phyloP scores from a whole-genome alignment of 1,284 basidiomycete genomes.

The Mycosarcoma maydis region DNA sequence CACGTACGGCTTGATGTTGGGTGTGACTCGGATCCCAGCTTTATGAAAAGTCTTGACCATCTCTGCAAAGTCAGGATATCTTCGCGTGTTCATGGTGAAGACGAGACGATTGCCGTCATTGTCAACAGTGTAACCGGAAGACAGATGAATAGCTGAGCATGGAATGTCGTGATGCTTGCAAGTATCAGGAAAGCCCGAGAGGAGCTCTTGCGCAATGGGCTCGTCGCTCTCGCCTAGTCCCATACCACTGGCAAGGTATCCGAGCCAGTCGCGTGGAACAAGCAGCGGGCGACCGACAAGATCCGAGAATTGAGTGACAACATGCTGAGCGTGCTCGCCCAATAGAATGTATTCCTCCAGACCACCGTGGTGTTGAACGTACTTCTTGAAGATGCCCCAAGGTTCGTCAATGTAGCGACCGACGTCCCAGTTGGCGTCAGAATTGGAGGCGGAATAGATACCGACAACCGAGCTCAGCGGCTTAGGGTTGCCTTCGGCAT shows the following conservation, averaged over 20 bases:
- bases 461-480: constrained; percentile 65
- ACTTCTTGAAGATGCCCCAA: constrained; percentile 68
- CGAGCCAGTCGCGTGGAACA: constrained; percentile 68
- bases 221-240: constrained; percentile 68
- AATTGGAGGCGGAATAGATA: constrained; percentile 68
- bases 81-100: constrained; percentile 68
- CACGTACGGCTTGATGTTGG: constrained; percentile 68
- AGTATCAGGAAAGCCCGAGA: constrained; percentile 67
- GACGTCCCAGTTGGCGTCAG: constrained; percentile 68
- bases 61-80: constrained; percentile 69
- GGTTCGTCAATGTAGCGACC: constrained; percentile 68
- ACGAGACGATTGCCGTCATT: constrained; percentile 68
- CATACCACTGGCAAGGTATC: constrained; percentile 68
- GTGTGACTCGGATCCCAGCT: constrained; percentile 68
- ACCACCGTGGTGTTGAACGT: constrained; percentile 68
- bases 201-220: constrained; percentile 68
- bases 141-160: constrained; percentile 64
- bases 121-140: constrained; percentile 68
- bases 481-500: constrained; percentile 37
- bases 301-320: constrained; percentile 63
- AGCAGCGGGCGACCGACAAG: constrained; percentile 67
- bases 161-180: constrained; percentile 69
- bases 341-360: constrained; percentile 69
- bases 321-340: constrained; percentile 64
- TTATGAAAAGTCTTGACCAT: constrained; percentile 68